Evolutionary conservation across 441 rosid genomes (phyloP).

Genomic region (Populus hybrid): DNA sequence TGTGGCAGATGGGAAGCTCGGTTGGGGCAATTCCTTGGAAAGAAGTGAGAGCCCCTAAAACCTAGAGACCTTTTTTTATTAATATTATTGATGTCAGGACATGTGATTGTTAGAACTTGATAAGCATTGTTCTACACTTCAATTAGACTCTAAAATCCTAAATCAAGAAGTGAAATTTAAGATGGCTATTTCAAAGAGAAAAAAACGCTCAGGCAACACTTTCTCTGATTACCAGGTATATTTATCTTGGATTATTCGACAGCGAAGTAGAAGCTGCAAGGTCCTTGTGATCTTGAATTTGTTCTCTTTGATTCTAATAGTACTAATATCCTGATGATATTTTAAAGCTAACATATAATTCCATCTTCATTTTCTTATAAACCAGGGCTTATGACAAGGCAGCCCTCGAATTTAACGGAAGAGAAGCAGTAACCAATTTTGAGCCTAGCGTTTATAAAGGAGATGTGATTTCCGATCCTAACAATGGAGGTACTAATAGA

Average conservation of each 20-base stretch:
- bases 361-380: background rate
- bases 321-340: background rate
- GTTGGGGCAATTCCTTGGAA: constrained; percentile 83
- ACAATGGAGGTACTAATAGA: constrained; percentile 35
- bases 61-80: background rate
- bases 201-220: background rate
- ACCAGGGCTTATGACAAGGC: constrained; percentile 87
- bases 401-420: constrained; percentile 63
- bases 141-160: background rate
- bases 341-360: background rate
- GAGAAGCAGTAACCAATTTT: constrained; percentile 75
- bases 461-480: constrained; percentile 34
- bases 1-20: constrained; percentile 87
- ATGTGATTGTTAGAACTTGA: constrained; percentile 28
- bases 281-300: constrained; percentile 27
- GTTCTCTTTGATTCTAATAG: background rate
- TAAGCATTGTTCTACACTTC: background rate
- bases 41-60: constrained; percentile 55
- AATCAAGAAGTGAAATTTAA: background rate
- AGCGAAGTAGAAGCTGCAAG: constrained; percentile 83
- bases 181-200: background rate
- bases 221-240: background rate
- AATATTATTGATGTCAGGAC: background rate
- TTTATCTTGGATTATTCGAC: constrained; percentile 72
- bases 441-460: constrained; percentile 53